Base-by-base conservation (phyloP, 106 monocot species). In the Narthecium ossifragum region DNA sequence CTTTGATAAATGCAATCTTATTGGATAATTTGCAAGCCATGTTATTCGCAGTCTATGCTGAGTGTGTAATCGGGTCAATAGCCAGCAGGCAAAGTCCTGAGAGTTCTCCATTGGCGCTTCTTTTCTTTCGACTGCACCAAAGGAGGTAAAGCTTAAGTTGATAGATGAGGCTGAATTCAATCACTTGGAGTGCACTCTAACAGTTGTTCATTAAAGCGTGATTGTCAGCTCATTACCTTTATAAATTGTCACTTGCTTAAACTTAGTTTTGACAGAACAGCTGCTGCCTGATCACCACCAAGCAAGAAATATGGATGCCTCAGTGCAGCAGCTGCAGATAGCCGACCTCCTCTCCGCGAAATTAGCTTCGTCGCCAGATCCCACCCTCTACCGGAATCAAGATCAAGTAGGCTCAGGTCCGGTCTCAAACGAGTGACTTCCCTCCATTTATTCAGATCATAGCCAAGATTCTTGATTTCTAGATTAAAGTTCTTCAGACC, bases 271-370 rank as follows among this genome's bases (percentile, higher is more conserved):
- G 93, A 93, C 20, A 93, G 51, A 54, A 85, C 82, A 24, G 85
- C 79, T 25, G 94, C 85, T 9, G 89, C 89, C 67, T 89, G 94
- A 74, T 94, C 94, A 55, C 80, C 89, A 55, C 85, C 77, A 30
- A 90, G 58, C 48, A 94, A 75, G 51, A 94, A 94, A 73, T 89
- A 94, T 8, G 83, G 94, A 65, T 89, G 94, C 55, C 94, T 75
- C 21, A 94, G 61, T 20, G 94, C 85, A 48, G 85, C 76, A 34
- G 85, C 61, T 13, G 94, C 89, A 26, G 94, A 80, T 38, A 94
- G 47, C 12, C 94, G 65, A 3, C 85, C 86, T 39, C 80, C 81
- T 39, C 88, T 68, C 66, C 85, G 60, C 8, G 89, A 77, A 46
- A 94, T 73, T 26, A 88, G 75, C 58, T 78, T 82, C 58, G 75